Conservation (phyloP, 495 filamentous ascomycete species). For the Talaromyces ruber region DNA sequence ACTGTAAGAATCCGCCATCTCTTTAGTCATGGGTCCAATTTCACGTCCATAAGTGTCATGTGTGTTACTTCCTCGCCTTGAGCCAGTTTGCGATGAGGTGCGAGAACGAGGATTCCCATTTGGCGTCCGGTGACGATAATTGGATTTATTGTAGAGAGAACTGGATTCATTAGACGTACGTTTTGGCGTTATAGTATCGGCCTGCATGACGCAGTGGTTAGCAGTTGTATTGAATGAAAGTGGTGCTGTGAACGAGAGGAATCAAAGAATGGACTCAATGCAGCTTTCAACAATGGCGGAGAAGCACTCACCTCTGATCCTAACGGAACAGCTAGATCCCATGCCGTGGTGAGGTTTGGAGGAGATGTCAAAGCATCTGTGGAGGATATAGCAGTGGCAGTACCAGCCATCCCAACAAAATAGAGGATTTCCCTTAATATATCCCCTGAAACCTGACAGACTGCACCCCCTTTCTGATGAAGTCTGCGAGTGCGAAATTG, state of each 20-base stretch:
- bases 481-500: neutral
- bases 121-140: slow-evolving; percentile 7
- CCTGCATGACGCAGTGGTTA: neutral
- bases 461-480: neutral
- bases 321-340: slow-evolving; percentile 41
- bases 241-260: neutral
- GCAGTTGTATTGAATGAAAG: neutral
- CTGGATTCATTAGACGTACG: slow-evolving; percentile 31
- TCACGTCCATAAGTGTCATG: slow-evolving; percentile 44
- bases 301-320: slow-evolving; percentile 26
- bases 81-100: slow-evolving; percentile 33
- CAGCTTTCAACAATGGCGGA: neutral
- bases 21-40: neutral
- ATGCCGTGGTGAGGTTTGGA: slow-evolving; percentile 27
- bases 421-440: neutral
- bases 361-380: slow-evolving; percentile 32
- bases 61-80: slow-evolving; percentile 47
- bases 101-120: slow-evolving; percentile 16
- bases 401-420: slow-evolving; percentile 35
- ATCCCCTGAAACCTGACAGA: neutral
- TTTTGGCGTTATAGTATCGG: slow-evolving; percentile 10
- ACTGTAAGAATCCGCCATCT: neutral
- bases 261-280: neutral
- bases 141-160: slow-evolving; percentile 18
- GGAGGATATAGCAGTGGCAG: slow-evolving; percentile 31